Conservation (phyloP, 441 rosid genomes). For the Populus trichocarpa region DNA sequence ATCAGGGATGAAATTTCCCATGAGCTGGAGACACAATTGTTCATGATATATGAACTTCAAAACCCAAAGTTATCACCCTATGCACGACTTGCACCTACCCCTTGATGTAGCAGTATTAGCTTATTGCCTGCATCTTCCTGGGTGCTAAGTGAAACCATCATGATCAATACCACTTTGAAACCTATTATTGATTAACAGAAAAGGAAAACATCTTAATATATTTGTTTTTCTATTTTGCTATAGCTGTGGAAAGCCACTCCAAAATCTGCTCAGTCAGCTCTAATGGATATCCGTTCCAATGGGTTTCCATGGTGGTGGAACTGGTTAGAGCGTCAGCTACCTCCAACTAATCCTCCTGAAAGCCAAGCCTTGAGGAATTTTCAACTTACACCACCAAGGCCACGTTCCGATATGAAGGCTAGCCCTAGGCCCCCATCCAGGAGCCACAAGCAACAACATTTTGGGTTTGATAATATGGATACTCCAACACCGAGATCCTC, state of each 20-base stretch:
- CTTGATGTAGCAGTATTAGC: background rate
- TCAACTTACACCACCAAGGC: constrained; percentile 53
- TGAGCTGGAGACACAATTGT: background rate
- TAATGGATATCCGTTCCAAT: constrained; percentile 40
- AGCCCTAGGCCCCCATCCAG: constrained; percentile 63
- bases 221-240: constrained; percentile 9
- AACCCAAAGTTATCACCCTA: background rate
- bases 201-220: background rate
- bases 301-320: constrained; percentile 94
- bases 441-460: constrained; percentile 38
- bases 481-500: constrained; percentile 69
- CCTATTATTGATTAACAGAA: background rate
- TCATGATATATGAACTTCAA: background rate
- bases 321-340: constrained; percentile 74
- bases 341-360: constrained; percentile 42
- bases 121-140: background rate
- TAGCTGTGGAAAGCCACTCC: constrained; percentile 70
- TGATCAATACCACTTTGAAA: background rate
- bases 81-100: background rate
- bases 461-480: constrained; percentile 46
- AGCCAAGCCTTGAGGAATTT: constrained; percentile 38
- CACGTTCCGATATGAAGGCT: constrained; percentile 51
- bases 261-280: constrained; percentile 44
- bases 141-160: background rate
- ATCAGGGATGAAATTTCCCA: background rate